These are phyloP conservation scores for Penicillium lagena DNA, from an alignment of 495 filamentous ascomycete species.

Conservation along the genomic window DNA sequence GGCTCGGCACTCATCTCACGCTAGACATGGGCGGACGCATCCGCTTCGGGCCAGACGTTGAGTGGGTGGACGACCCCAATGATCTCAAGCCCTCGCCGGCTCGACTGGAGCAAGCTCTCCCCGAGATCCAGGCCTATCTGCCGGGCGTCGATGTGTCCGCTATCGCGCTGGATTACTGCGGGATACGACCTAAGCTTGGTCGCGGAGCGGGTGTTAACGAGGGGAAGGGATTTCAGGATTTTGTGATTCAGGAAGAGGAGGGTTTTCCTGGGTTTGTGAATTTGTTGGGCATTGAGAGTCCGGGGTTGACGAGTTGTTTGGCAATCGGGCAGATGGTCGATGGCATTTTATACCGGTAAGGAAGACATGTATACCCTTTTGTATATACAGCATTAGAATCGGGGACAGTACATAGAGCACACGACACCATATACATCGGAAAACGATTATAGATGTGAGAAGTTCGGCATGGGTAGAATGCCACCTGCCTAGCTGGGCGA, in stretches of 20 bases:
- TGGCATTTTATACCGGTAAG: conserved; percentile 57
- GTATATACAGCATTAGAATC: too few species aligned
- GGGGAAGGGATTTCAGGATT: conserved; percentile 71
- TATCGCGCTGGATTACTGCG: conserved; percentile 80
- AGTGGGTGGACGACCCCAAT: conserved; percentile 70
- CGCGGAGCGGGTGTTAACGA: conserved; percentile 50
- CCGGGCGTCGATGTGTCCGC: conserved; percentile 60
- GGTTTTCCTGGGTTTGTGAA: conserved; percentile 87
- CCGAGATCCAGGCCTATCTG: conserved; percentile 72
- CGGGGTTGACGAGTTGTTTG: conserved; percentile 82
- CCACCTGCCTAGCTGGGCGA: too few species aligned
- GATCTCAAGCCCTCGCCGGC: conserved; percentile 48
- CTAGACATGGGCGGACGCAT: conserved; percentile 81
- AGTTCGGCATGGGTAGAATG: too few species aligned
- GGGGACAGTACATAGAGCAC: too few species aligned
- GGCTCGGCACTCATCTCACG: conserved; percentile 89
- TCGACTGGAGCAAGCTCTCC: conserved; percentile 60
- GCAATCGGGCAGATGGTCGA: conserved; percentile 84
- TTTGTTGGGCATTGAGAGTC: conserved; percentile 89
- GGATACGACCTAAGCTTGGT: conserved; percentile 81
- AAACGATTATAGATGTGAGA: too few species aligned
- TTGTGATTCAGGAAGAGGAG: conserved; percentile 74
- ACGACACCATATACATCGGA: too few species aligned
- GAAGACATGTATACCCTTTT: not conserved
- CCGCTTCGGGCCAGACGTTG: conserved; percentile 91